A percentile compares a stretch with the other conserved stretches of the same genome.
Conservation (phyloP, 2,329 filamentous ascomycete genomes). For the Botrytis byssoidea region DNA sequence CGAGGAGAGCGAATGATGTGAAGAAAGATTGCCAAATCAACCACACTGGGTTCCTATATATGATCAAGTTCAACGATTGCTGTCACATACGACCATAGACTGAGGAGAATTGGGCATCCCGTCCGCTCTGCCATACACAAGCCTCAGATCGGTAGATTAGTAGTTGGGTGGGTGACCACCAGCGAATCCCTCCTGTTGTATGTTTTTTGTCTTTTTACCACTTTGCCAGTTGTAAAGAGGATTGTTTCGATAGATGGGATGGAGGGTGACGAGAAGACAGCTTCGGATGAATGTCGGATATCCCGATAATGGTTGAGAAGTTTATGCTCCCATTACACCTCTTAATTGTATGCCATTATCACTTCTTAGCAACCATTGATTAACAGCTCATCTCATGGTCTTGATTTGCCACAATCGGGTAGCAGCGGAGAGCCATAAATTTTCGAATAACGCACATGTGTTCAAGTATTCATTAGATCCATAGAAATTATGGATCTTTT, state of each 20-base stretch:
- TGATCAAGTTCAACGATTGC: fast-evolving
- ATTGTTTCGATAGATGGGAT: neutral
- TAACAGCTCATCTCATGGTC: neutral
- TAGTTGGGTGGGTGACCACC: slow-evolving; percentile 13
- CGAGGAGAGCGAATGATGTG: no score
- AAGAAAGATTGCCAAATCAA: neutral
- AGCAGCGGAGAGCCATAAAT: neutral
- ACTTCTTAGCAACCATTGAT: neutral
- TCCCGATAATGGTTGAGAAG: neutral
- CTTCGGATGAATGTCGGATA: neutral
- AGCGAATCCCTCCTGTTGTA: slow-evolving; percentile 12
- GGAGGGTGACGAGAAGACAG: neutral
- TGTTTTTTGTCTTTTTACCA: neutral
- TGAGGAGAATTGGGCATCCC: slow-evolving; percentile 11
- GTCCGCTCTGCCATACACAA: slow-evolving; percentile 15
- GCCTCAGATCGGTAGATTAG: slow-evolving; percentile 14
- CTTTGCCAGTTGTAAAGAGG: neutral
- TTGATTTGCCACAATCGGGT: neutral
- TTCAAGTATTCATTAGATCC: neutral
- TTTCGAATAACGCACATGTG: no score
- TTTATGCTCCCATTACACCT: neutral
- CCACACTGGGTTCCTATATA: neutral
- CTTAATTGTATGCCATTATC: neutral
- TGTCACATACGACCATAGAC: slow-evolving; percentile 2
- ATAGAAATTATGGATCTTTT: neutral